phyloP scores from a whole-genome alignment of 768 basidiomycete genomes.

The Lentinula raphanica region DNA sequence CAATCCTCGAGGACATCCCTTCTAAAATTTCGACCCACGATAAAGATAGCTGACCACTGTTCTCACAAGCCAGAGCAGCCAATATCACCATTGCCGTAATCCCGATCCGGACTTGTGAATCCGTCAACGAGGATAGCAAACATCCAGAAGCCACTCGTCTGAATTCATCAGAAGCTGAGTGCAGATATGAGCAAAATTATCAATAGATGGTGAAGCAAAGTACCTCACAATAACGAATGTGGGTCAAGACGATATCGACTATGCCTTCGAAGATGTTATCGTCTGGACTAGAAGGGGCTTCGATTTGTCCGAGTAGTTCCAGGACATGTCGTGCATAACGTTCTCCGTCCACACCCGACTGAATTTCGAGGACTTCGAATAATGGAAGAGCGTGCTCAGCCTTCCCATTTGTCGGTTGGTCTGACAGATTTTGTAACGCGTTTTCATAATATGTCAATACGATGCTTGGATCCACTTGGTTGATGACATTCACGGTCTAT shows the following conservation, averaged over 20 bases:
- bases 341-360: slow-evolving; percentile 47
- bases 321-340: slow-evolving; percentile 49
- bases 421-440: slow-evolving; percentile 32
- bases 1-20: slow-evolving; percentile 37
- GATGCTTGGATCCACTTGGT: slow-evolving; percentile 53
- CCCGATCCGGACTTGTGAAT: slow-evolving; percentile 32
- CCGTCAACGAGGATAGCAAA: slow-evolving; percentile 38
- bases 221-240: slow-evolving; percentile 42
- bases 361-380: slow-evolving; percentile 50
- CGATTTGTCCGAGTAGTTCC: slow-evolving; percentile 35
- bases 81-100: slow-evolving; percentile 63
- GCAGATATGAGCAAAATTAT: background rate
- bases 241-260: slow-evolving; percentile 50
- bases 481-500: slow-evolving; percentile 59
- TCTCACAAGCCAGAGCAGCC: slow-evolving; percentile 65
- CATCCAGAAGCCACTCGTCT: slow-evolving; percentile 39
- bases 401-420: slow-evolving; percentile 24
- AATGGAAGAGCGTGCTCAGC: slow-evolving; percentile 42
- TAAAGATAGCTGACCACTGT: slow-evolving; percentile 45
- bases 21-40: slow-evolving; percentile 44
- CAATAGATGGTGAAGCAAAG: background rate
- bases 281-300: slow-evolving; percentile 24
- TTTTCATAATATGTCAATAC: slow-evolving; percentile 50
- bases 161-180: slow-evolving; percentile 34
- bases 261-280: slow-evolving; percentile 47